phyloP scores from a whole-genome alignment of 1,284 basidiomycete species.

The Earliella scabrosa region DNA sequence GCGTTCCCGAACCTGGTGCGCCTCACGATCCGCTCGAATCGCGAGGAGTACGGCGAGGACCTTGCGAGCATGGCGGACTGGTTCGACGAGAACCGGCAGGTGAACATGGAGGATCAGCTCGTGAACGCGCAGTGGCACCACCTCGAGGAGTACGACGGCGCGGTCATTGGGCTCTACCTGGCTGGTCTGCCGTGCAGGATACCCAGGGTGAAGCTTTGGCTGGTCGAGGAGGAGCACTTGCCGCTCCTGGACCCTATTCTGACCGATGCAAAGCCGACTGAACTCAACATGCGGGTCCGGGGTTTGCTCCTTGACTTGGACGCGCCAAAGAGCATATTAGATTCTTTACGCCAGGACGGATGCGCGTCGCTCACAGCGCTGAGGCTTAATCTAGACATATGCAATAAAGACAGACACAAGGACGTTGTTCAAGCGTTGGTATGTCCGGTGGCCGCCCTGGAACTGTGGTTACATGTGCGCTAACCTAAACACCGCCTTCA shows the following conservation, averaged over 20 bases:
- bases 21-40: background rate
- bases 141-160: background rate
- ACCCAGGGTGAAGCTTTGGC: background rate
- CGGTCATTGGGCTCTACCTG: background rate
- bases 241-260: background rate
- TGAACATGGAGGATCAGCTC: slow-evolving; percentile 1
- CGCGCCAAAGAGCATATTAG: background rate
- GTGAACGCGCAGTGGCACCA: background rate
- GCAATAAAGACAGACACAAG: background rate
- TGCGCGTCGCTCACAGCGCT: background rate
- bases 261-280: background rate
- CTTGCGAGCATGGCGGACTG: background rate
- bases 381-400: background rate
- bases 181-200: slow-evolving; percentile 2
- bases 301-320: background rate
- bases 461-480: no score
- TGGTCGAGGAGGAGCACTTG: background rate
- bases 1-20: slow-evolving; percentile 6
- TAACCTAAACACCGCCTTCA: background rate
- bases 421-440: background rate
- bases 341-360: background rate
- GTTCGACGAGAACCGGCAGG: background rate
- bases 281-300: background rate
- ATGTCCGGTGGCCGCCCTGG: no score
- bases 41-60: background rate